Base-by-base conservation (phyloP, 176 grass and related monocot species). In the Juncus inflexus region DNA sequence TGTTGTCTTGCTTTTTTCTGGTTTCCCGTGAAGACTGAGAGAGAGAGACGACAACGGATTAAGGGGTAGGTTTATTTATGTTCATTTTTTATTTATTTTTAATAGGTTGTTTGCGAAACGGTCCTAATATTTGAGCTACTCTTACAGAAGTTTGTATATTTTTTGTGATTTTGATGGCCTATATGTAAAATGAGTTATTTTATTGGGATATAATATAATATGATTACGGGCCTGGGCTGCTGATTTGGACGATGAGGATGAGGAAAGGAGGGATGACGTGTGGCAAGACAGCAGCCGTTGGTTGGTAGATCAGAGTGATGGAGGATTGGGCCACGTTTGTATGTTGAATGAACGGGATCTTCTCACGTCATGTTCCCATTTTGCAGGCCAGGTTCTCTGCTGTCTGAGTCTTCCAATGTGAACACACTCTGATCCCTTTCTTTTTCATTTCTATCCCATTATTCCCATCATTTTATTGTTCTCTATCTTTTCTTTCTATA, bases 21-120 rank as follows among this genome's bases (percentile, higher is more conserved):
- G 53, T 40, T 47, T 5, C 43, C 19, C 41, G 37, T 37, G 37
- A 63, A 63, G 16, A 2, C 8, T 35, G 35, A 57, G 38, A 70
- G 47, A 53, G 45, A 53, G 10, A 39, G 63, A 68, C 11, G 35
- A 55, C 9, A 55, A 58, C 28, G 37, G 67, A 60, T 55, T 57
- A 71, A 45, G 16, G 68, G 41, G 40, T 71, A 52, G 54, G 13
- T 53, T 35, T 12, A 11, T 59, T 19, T 58, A 42, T 42, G 56
- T 70, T 5, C 12, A 71, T 37, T 4, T 2, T 71, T 71, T 71
- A 19, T 58, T 71, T 71, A 19, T 58, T 71, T 37, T 71, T 37
- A 47, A 9, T 58, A 69, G 8, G 2, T 49, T 12, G 0, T 70
- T 71, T 59, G 19, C 54, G 35, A 12, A 47, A 12, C 16, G 58